Evolutionary conservation across 306 rosid species (phyloP), one percentile per base, ranked within the genome.

Genomic region (Begonia fuchsioides): DNA sequence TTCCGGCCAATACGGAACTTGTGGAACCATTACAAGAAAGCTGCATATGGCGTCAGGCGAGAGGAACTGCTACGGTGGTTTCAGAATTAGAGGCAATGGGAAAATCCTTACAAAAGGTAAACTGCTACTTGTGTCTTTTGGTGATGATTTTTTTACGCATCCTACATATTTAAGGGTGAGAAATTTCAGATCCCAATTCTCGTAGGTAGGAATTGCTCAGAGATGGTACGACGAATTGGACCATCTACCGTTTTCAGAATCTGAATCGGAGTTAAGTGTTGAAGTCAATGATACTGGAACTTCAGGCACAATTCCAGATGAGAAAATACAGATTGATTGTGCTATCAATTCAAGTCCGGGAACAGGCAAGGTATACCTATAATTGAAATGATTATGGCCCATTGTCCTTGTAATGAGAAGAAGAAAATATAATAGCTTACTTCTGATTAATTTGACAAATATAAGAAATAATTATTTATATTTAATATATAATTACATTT

Each of bases 321-420:
- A 58, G 10, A 76, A 57, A 58, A 63, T 60, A 48, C 51, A 12
- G 41, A 54, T 81, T 10, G 65, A 38, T 46, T 67, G 77, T 69
- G 53, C 61, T 53, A 84, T 76, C 61, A 72, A 56, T 48, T 69
- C 93, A 26, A 88, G 95, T 74, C 90, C 93, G 1, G 97, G 97
- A 68, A 78, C 75, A 13, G 76, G 97, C 56, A 95, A 90, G 95
- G 95, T 81, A n/a, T n/a, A n/a, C n/a, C n/a, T n/a, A n/a, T n/a
- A n/a, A n/a, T n/a, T n/a, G n/a, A n/a, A n/a, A n/a, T n/a, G n/a
- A n/a, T n/a, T n/a, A 12, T 6, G 59, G 15, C 44, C 39, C 39
- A 20, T 1, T 41, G 59, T 43, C 15, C 8, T 44, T 8, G 44
- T 38, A 13, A 41, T 44, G 19, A n/a, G 45, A 41, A 41, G 11